phyloP scores from a whole-genome alignment of 768 basidiomycete genomes.

The Tubosaeta brunneosetosa region DNA sequence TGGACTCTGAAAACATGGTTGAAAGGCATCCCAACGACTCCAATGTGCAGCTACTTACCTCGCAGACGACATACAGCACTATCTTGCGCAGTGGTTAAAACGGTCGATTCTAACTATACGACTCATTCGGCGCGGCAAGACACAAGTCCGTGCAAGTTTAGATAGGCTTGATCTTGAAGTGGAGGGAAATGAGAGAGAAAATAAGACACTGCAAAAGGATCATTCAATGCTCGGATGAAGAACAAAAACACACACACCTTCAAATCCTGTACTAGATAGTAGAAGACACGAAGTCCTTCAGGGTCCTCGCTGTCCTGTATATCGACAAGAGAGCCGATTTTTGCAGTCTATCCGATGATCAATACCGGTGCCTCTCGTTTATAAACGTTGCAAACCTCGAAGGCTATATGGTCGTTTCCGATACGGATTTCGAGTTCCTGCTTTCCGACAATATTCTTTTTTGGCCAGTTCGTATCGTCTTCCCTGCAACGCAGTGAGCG shows the following conservation, averaged over 20 bases:
- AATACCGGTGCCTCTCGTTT: neutral
- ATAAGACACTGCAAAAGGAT: constrained; percentile 73
- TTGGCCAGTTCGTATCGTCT: constrained; percentile 98
- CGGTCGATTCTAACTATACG: constrained; percentile 5
- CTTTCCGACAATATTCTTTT: constrained; percentile 98
- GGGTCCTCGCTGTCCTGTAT: constrained; percentile 97
- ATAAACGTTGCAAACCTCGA: constrained; percentile 61
- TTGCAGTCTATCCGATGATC: constrained; percentile 70
- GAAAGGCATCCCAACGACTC: neutral
- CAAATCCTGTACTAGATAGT: constrained; percentile 97
- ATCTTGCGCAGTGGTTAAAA: constrained; percentile 21
- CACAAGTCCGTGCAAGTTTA: constrained; percentile 32
- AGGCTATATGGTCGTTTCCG: constrained; percentile 93
- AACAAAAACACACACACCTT: constrained; percentile 50
- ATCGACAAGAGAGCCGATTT: constrained; percentile 95
- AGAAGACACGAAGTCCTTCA: constrained; percentile 95
- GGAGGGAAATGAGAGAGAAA: constrained; percentile 95
- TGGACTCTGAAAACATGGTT: constrained; percentile 9
- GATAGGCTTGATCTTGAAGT: constrained; percentile 99
- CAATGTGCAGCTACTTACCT: constrained; percentile 12
- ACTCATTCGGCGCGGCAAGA: constrained; percentile 5
- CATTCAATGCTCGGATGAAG: neutral
- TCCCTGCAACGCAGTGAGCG: constrained; percentile 54
- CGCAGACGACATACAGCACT: constrained; percentile 17
- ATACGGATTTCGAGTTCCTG: constrained; percentile 95